phyloP scores from a whole-genome alignment of 495 filamentous ascomycete species.

The Bathelium albidoporum region DNA sequence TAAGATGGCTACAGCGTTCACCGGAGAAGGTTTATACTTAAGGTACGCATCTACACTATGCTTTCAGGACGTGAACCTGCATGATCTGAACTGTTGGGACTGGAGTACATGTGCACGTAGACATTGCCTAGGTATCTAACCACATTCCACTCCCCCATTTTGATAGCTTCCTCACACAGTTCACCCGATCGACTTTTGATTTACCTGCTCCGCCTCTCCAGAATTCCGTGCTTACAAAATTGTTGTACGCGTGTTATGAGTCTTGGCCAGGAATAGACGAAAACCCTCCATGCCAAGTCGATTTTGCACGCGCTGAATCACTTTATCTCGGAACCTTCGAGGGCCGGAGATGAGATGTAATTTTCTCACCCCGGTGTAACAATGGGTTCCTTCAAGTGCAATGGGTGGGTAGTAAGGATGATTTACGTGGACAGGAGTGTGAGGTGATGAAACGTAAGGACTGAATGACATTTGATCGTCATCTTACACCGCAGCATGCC shows the following conservation, averaged over 20 bases:
- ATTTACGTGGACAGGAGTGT: neutral
- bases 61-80: no score
- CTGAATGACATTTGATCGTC: neutral
- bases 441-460: neutral
- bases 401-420: neutral
- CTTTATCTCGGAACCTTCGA: constrained; percentile 14
- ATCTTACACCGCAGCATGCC: neutral
- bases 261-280: neutral
- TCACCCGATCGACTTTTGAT: no score
- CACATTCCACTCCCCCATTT: no score
- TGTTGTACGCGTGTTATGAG: constrained; percentile 12
- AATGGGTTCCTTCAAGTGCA: constrained; percentile 7
- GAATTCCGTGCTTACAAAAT: neutral
- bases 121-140: no score
- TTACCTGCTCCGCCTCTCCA: neutral
- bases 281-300: constrained; percentile 4
- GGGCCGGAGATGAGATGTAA: constrained; percentile 10
- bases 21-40: no score
- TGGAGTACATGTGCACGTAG: no score
- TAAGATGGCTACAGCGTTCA: no score
- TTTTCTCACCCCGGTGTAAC: constrained; percentile 10
- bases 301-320: constrained; percentile 1
- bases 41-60: no score
- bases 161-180: no score
- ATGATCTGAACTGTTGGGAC: no score